phyloP scores from a whole-genome alignment of 768 basidiomycete species.

The Hydnum rufescens region DNA sequence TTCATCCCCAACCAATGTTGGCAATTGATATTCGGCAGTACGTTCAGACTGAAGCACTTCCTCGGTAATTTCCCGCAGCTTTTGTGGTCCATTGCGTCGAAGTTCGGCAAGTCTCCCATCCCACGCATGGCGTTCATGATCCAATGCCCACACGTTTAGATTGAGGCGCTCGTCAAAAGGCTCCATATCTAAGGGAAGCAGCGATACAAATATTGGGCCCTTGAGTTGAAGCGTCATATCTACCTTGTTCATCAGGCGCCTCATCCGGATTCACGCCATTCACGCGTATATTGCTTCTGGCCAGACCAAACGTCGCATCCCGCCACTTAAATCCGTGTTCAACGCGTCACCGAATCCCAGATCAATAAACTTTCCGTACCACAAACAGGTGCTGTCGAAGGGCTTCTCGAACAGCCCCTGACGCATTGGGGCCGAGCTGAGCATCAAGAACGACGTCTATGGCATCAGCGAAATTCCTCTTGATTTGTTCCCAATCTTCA shows the following conservation, averaged over 20 bases:
- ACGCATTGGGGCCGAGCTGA: constrained; percentile 20
- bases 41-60: not conserved
- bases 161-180: constrained; percentile 78
- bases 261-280: not conserved
- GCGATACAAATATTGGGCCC: not conserved
- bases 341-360: not conserved
- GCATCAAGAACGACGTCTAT: constrained; percentile 29
- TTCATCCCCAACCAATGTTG: not conserved
- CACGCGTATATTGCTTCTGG: not conserved
- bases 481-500: constrained; percentile 45
- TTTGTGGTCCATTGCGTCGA: not conserved
- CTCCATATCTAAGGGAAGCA: constrained; percentile 33
- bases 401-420: not conserved
- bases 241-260: not conserved
- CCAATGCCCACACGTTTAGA: constrained; percentile 59
- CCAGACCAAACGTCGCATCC: not conserved
- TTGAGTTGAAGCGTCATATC: not conserved
- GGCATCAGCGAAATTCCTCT: constrained; percentile 30
- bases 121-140: constrained; percentile 54
- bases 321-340: not conserved
- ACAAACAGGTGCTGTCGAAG: not conserved
- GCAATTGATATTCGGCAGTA: not conserved
- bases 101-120: constrained; percentile 17
- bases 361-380: not conserved
- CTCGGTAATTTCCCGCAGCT: not conserved